Evolutionary conservation across 2,329 filamentous ascomycete species (phyloP), one percentile per base, ranked within the genome.

Genomic region (Aspergillus fumigatiaffinis): DNA sequence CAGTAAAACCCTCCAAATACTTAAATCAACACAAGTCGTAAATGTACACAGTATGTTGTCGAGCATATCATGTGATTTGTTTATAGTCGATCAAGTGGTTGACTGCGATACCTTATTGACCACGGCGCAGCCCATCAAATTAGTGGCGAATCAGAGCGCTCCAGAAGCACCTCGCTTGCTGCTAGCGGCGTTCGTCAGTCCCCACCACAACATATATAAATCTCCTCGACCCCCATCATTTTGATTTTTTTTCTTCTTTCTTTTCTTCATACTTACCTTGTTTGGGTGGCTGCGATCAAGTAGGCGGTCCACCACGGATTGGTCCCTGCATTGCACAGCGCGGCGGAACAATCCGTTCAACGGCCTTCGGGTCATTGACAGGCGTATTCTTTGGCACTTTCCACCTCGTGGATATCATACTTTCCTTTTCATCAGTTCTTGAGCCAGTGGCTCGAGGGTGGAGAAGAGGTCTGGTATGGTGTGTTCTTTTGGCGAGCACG

Each of bases 291-390:
- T 69, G 74, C 72, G 77, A 75, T 79, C 77, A 79, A 66, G 63
- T 77, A 76, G 71, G 71, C 71, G 74, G 71, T 67, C 67, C 68
- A 73, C 74, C 73, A 77, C 74, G 68, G 69, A 72, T 71, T 72
- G 74, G 79, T 76, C 75, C 79, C 80, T 82, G 77, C 80, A 82
- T 83, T 82, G 80, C 80, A 83, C 80, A 82, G 66, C 79, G 80
- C 75, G 80, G 80, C 68, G 79, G 76, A 77, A 73, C 78, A 70
- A 65, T 28, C 46, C 23, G 60, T 65, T 64, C 63, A 66, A 66
- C 62, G 63, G 65, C 63, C 53, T 67, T 69, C 68, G 68, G 70
- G 69, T 71, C 70, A 69, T 71, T 72, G 70, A 71, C 69, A 72
- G 69, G 70, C 70, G 70, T 64, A 73, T 73, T 73, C 69, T 73